Base-by-base conservation (phyloP, 495 filamentous ascomycete genomes). In the Viridothelium virens region DNA sequence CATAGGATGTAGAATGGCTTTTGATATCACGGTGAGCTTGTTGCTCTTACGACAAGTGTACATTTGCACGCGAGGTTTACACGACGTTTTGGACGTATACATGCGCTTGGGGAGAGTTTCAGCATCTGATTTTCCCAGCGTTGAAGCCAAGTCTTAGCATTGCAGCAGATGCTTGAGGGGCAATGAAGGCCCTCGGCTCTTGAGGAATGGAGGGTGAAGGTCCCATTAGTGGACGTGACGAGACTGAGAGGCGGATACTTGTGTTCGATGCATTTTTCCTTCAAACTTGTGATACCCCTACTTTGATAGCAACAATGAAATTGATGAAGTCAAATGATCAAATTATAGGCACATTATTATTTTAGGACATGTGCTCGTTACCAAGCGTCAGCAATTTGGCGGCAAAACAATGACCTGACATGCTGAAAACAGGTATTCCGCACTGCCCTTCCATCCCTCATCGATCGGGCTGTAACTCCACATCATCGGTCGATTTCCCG, bases 401-500 rank as follows among this genome's bases (percentile, higher is more conserved):
- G 14, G 41, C 41, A 14, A 7, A 44, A 7, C 14, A 14, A 7
- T 7, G 6, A 14, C 41, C 7, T 44, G 41, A 44, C 41, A 14
- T 44, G 41, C 14, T 7, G 41, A 44, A 44, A 14, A 7, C 41
- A 14, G 41, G 41, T 14, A 44, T 44, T 44, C 25, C 25, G 25
- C 25, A 25, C 25, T 25, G 25, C 25, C 25, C 25, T 25, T 25
- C 25, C 7, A 44, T 14, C 41, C 41, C 41, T 59, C 53, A 59
- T 59, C 53, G 53, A 59, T 59, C 53, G 53, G 53, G 3, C 7
- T 36, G 25, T 6, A 36, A 36, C 53, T 59, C 53, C 53, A 59
- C 53, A 59, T 53, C 48, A 59, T 59, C 53, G 41, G 31, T 59
- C 53, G 53, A 59, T 59, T 4, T 59, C 53, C 53, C 53, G 31